Evolutionary conservation across 129 eudicot genomes (phyloP), one percentile per base, ranked within the genome.

Genomic region (Silybum marianum): DNA sequence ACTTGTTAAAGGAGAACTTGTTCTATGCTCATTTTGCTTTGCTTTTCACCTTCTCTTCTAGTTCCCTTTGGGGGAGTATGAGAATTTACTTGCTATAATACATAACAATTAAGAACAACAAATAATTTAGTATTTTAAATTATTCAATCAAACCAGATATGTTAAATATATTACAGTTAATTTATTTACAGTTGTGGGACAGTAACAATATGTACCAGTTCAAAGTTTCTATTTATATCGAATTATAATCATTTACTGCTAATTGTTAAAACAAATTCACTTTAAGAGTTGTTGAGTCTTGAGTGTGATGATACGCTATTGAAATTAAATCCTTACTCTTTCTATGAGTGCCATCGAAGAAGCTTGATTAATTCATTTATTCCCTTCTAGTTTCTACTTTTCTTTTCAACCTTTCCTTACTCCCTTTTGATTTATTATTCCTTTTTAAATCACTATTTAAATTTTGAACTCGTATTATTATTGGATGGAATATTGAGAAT

Each of bases 1-100:
- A 85, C 84, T 75, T 84, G 87, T 81, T 67, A 71, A 23, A 30
- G 16, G n/a, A 60, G 18, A 42, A 44, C 30, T 75, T 77, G 39
- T 70, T 76, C 76, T 26, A 40, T 44, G 8, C 77, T 36, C 38
- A 24, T 69, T 73, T 25, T 36, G 71, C 76, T 60, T 77, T 82
- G 36, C 69, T 81, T 80, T 83, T 51, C 63, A 48, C 48, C 83
- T 51, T 38, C 69, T 48, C 24, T 32, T n/a, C 12, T 74, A 90
- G 94, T 82, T 79, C 80, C 94, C 90, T 88, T 73, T 82, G 70
- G 85, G 94, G 94, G 94, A 82, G 94, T 88, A 90, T 70, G 62
- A 32, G 58, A 25, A 70, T 40, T 75, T 66, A 36, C 83, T 71
- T 38, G 58, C 9, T 76, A 82, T 72, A 88, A 85, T 83, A 84